Percentiles rank a stretch among this genome's conserved stretches.
phyloP scores from a whole-genome alignment of 139 green algal species.

The Parachlorella kessleri region DNA sequence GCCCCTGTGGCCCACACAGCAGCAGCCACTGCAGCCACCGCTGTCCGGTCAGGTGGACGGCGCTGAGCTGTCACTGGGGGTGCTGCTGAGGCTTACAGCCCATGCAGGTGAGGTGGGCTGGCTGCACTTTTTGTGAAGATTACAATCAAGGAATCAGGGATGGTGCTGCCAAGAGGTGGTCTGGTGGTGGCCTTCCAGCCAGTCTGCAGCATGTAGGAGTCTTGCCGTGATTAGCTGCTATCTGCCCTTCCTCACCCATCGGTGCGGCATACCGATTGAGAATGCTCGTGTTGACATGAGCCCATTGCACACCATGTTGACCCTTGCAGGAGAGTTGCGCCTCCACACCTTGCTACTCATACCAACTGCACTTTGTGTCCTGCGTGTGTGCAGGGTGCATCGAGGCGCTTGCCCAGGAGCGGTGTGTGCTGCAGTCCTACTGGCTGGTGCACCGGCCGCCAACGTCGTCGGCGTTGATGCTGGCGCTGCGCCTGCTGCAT shows the following conservation, averaged over 20 bases:
- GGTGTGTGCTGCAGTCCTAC: conserved; percentile 44
- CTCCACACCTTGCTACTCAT: too few relatives aligned
- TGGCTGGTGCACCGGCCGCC: conserved; percentile 69
- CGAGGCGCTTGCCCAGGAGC: conserved; percentile 62
- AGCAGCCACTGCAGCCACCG: not conserved
- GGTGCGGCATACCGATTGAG: too few relatives aligned
- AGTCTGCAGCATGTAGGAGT: too few relatives aligned
- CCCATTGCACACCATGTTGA: too few relatives aligned
- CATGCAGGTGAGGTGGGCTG: conserved; percentile 51
- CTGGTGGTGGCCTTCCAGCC: too few relatives aligned
- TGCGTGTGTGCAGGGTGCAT: conserved; percentile 55
- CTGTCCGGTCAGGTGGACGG: conserved; percentile 17
- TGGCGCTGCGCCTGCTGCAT: conserved; percentile 68
- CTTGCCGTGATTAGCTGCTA: too few relatives aligned
- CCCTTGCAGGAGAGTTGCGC: too few relatives aligned
- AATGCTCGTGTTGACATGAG: too few relatives aligned
- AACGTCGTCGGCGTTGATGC: conserved; percentile 34
- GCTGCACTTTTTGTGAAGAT: too few relatives aligned
- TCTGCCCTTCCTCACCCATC: too few relatives aligned
- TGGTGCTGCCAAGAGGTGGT: too few relatives aligned
- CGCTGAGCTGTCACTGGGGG: conserved; percentile 49
- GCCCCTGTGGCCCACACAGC: not conserved
- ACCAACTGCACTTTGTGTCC: not conserved
- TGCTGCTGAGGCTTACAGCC: conserved; percentile 60
- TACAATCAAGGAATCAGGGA: too few relatives aligned